phyloP scores from a whole-genome alignment of 257 asterid species.

The Salvia rosmarinus region DNA sequence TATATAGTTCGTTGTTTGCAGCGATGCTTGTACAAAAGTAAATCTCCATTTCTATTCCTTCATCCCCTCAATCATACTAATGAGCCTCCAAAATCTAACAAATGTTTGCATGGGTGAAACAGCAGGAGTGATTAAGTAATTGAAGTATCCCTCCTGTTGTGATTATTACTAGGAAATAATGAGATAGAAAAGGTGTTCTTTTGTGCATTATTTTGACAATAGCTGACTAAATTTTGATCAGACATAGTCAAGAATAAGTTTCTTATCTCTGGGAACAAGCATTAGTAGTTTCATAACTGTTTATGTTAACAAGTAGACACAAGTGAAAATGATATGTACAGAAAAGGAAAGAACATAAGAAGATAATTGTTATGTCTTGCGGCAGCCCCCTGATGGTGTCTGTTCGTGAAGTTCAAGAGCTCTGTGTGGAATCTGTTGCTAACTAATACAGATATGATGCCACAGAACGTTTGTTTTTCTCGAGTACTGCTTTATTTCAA shows the following conservation, averaged over 20 bases:
- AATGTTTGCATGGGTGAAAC: not conserved
- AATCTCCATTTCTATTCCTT: too few relatives aligned
- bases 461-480: too few relatives aligned
- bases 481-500: too few relatives aligned
- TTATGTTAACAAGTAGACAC: not conserved
- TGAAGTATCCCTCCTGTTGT: not conserved
- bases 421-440: not conserved
- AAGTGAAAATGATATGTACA: not conserved
- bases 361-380: not conserved
- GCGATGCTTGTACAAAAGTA: too few relatives aligned
- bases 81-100: not conserved
- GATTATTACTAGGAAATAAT: not conserved
- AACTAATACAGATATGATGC: too few relatives aligned
- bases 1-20: too few relatives aligned
- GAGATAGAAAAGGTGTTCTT: not conserved
- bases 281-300: not conserved
- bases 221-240: not conserved
- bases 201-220: not conserved
- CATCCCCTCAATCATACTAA: not conserved
- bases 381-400: not conserved
- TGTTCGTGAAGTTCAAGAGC: not conserved
- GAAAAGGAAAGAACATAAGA: not conserved
- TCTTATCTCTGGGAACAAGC: not conserved
- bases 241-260: not conserved
- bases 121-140: not conserved